Evolutionary conservation across 306 rosid species (phyloP), one percentile per base, ranked within the genome.

Genomic region (Lagenaria siceraria): DNA sequence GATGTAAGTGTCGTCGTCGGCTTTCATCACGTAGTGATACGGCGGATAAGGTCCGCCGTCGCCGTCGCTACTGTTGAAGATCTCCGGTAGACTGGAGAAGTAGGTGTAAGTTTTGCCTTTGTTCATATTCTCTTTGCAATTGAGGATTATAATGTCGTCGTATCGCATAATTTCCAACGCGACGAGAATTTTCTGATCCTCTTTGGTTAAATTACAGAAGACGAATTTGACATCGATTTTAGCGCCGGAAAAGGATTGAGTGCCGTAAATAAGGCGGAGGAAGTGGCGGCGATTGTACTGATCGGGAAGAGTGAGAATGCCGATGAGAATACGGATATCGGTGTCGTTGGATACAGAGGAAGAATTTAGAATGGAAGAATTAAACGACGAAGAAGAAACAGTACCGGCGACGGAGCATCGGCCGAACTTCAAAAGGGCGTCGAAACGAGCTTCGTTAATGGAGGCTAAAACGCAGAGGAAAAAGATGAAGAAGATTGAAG

Each of bases 41-140:
- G 98, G 98, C 24, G 96, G 98, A 80, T 82, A 27, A 0, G 83
- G 78, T 5, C 36, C 74, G 13, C 78, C 77, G 19, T 77, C 15
- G 14, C 82, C 75, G 64, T 85, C 88, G n/a, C 84, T 77, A 54
- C 82, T 86, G 52, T 86, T 86, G 82, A 90, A 81, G 7, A 95
- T 84, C 43, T 87, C 93, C 0, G 97, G 97, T 38, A 92, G 65
- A 73, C 88, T 89, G 12, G 90, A 87, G 86, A 92, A 95, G 87
- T 84, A 92, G 6, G 96, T 83, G 19, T 88, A 85, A 19, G 99
- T 95, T 76, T 95, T 95, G 1, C 99, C 99, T 15, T 88, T 88
- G 90, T 95, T 90, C 99, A 95, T 95, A 75, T 95, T 95, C 60
- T 95, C 99, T 1, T 86, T 81, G 89, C 99, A 95, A 77, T 95